Conservation (phyloP, 305 asterid species). For the Fraxinus nigra region DNA sequence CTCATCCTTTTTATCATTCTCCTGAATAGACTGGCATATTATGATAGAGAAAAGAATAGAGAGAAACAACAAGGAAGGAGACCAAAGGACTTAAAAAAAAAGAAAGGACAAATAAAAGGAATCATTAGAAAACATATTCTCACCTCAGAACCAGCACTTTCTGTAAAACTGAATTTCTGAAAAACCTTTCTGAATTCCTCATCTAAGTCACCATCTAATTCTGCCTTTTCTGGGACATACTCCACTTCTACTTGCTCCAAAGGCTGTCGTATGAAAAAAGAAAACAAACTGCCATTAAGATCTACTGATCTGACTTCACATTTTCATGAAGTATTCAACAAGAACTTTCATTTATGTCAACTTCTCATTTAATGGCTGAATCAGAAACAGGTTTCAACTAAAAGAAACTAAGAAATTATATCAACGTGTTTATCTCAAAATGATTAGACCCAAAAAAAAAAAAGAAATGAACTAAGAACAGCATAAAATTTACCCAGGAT, state of each 20-base stretch:
- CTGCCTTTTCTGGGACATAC: conserved; percentile 88
- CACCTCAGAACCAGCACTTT: conserved; percentile 61
- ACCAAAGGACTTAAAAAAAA: neutral
- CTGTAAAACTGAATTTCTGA: conserved; percentile 74
- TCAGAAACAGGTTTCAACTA: neutral
- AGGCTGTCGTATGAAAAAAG: conserved; percentile 32
- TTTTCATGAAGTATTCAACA: neutral
- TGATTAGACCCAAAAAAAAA: neutral
- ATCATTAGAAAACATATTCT: conserved; percentile 12
- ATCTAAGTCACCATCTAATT: conserved; percentile 57
- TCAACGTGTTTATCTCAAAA: neutral
- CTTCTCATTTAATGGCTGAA: neutral
- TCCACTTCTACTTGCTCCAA: conserved; percentile 74
- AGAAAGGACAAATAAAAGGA: conserved; percentile 9
- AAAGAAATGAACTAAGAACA: neutral
- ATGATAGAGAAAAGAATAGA: neutral
- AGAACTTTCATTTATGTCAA: neutral
- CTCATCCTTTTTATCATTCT: conserved; percentile 66
- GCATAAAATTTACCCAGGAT: neutral
- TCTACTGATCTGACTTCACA: neutral
- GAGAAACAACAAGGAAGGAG: neutral
- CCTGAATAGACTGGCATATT: conserved; percentile 38
- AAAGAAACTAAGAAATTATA: neutral
- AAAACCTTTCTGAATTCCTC: conserved; percentile 85
- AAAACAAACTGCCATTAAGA: conserved; percentile 6